Conservation (phyloP, 1,284 basidiomycete species). For the Sporisorium exsertum region DNA sequence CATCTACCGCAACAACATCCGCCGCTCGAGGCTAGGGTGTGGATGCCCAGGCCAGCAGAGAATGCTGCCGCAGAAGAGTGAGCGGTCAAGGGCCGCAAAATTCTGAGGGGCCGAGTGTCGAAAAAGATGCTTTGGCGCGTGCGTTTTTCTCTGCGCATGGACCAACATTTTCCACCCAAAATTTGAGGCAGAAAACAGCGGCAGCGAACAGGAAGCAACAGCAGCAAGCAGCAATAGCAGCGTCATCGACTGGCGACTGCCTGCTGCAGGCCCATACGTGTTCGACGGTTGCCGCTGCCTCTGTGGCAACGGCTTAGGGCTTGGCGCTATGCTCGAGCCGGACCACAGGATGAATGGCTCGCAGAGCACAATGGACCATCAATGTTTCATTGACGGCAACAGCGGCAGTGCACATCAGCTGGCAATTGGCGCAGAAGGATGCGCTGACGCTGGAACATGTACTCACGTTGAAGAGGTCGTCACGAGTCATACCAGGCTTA, state of each 20-base stretch:
- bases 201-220: no score
- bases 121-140: constrained; percentile 8
- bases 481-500: constrained; percentile 80
- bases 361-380: background rate
- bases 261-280: background rate
- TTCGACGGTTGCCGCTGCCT: background rate
- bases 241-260: background rate
- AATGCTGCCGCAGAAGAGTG: background rate
- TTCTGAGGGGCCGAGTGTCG: constrained; percentile 3
- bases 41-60: background rate
- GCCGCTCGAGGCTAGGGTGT: background rate
- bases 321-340: background rate
- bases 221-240: background rate
- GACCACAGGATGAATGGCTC: no score
- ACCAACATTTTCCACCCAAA: constrained; percentile 32
- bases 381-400: background rate
- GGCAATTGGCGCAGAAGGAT: background rate
- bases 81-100: constrained; percentile 16
- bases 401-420: background rate
- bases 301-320: background rate
- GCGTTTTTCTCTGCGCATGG: constrained; percentile 23
- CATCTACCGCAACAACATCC: background rate
- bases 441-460: background rate
- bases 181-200: constrained; percentile 2
- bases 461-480: constrained; percentile 89